Percentiles rank a stretch among this genome's conserved stretches.
These are phyloP conservation scores for Fusarium foetens DNA, from an alignment of 2,329 filamentous ascomycete species.

Conservation along the genomic window DNA sequence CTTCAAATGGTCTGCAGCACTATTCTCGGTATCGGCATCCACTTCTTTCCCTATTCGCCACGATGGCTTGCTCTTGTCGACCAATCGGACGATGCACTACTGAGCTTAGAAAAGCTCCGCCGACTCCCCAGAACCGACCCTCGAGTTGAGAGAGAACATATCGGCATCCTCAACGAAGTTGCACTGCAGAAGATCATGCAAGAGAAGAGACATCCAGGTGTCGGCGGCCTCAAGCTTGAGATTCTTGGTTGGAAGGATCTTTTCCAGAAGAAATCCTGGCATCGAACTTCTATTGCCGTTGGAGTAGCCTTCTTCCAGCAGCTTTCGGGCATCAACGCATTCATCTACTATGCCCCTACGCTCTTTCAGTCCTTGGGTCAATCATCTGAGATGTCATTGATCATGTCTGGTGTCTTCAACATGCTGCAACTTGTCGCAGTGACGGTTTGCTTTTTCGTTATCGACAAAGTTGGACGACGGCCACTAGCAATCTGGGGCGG, in stretches of 20 bases:
- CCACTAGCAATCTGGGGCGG: constrained; percentile 34
- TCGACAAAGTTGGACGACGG: constrained; percentile 48
- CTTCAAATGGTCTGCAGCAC: constrained; percentile 10
- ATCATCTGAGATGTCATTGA: constrained; percentile 43
- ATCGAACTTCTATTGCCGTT: constrained; percentile 23
- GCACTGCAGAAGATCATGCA: neutral
- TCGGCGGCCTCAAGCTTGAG: constrained; percentile 1
- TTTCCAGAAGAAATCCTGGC: constrained; percentile 2
- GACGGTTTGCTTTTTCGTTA: constrained; percentile 42
- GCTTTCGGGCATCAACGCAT: constrained; percentile 33
- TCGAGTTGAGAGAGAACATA: constrained; percentile 47
- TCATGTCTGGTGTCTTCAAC: constrained; percentile 50
- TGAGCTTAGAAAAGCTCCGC: constrained; percentile 52
- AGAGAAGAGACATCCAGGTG: constrained; percentile 2
- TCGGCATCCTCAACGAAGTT: neutral
- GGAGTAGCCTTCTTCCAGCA: constrained; percentile 41
- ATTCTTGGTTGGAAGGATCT: constrained; percentile 14
- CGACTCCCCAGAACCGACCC: constrained; percentile 54
- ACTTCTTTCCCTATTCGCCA: constrained; percentile 60
- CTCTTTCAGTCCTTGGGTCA: constrained; percentile 46
- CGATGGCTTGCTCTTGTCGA: constrained; percentile 55
- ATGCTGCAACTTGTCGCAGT: constrained; percentile 47
- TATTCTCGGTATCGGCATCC: constrained; percentile 51
- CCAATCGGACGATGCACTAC: constrained; percentile 53
- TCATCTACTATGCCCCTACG: constrained; percentile 44